Evolutionary conservation across 306 rosid species (phyloP), one percentile per base, ranked within the genome.

Genomic region (Morella rubra): DNA sequence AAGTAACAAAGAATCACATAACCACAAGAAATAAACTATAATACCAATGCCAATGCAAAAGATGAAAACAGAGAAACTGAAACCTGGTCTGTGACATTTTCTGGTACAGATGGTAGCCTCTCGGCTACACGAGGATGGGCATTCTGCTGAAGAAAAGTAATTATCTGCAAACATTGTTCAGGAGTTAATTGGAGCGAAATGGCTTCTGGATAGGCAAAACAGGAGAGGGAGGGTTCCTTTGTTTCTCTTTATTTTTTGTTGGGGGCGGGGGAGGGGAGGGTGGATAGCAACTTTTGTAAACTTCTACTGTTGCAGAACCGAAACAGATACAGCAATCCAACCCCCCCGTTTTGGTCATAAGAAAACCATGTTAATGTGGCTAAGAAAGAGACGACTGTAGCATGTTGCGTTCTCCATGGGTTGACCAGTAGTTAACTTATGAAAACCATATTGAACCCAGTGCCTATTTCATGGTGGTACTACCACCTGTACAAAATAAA

Each of bases 61-160:
- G 32, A 22, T 52, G 59, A 54, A 64, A 59, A n/a, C 19, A 20
- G 71, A 69, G 80, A 74, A 49, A 45, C 70, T 22, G 72, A 37
- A 80, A 90, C 97, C 99, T 92, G 97, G 80, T 95, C 97, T 0
- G 97, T 95, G 83, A 95, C 97, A 84, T 95, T 95, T 86, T 95
- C 97, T 19, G 99, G 97, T 41, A 92, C 87, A 42, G 93, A 68
- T 54, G 97, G 99, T 74, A 82, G n/a, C 84, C 93, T 92, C 76
- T 88, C 92, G 5, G 96, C 91, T 82, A 92, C 99, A 24, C 99
- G 92, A 73, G 97, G 88, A 87, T 92, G 97, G 65, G 99, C 91
- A 82, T 95, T 92, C 84, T 95, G 97, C 90, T 89, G 91, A 72
- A 95, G 89, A 83, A 95, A 95, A 76, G 87, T 82, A 76, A 91